Conservation (phyloP, 2,329 filamentous ascomycete species). For the Penicillium rolfsii region DNA sequence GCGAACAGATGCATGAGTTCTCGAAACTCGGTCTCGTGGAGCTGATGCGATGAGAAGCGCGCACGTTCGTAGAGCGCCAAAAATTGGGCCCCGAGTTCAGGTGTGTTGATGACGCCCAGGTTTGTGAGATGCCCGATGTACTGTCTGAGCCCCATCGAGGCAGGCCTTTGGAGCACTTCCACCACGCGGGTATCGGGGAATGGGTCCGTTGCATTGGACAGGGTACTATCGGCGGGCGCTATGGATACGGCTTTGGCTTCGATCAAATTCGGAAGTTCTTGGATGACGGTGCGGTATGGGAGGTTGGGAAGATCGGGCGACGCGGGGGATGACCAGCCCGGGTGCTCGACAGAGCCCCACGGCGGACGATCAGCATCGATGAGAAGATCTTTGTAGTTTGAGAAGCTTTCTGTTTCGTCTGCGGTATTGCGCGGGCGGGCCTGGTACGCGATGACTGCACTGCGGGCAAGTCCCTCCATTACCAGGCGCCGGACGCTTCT, state of each 20-base stretch:
- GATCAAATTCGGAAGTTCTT: conserved; percentile 84
- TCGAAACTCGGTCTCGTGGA: conserved; percentile 73
- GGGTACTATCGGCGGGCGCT: conserved; percentile 62
- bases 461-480: conserved; percentile 70
- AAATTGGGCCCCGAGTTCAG: conserved; percentile 61
- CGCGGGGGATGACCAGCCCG: conserved; percentile 83
- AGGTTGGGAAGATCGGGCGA: conserved; percentile 75
- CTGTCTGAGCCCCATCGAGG: conserved; percentile 73
- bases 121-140: conserved; percentile 74
- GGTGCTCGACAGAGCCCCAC: conserved; percentile 85
- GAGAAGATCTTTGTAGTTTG: conserved; percentile 37
- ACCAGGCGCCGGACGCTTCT: conserved; percentile 77
- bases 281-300: conserved; percentile 79
- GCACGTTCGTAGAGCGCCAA: conserved; percentile 78
- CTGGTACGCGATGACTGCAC: conserved; percentile 79
- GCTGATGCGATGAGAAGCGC: conserved; percentile 73
- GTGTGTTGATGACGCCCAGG: conserved; percentile 65
- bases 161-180: conserved; percentile 69
- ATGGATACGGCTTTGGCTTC: conserved; percentile 92
- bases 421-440: conserved; percentile 67
- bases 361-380: conserved; percentile 54
- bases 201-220: conserved; percentile 46
- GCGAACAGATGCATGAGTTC: conserved; percentile 83
- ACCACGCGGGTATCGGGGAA: conserved; percentile 69
- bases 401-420: conserved; percentile 41